Base-by-base conservation (phyloP, 1,284 basidiomycete species). In the Moniliophthora roreri region DNA sequence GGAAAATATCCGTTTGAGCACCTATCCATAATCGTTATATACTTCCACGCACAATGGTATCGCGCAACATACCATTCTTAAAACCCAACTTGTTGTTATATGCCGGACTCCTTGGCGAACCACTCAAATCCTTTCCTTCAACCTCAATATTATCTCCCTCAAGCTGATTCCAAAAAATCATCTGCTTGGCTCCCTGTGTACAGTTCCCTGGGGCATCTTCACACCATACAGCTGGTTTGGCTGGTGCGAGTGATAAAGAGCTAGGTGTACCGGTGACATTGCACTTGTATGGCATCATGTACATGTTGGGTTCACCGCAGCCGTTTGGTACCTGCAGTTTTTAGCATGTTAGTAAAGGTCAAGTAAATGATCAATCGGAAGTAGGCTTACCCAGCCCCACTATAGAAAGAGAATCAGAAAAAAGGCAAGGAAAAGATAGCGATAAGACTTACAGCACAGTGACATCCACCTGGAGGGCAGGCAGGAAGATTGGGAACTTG, bases 401-500 rank as follows among this genome's bases (percentile, higher is more conserved):
- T 51, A 26, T 32, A 8, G 15, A 37, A 2, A 24, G 5, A 37
- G n/a, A n/a, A n/a, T n/a, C n/a, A n/a, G n/a, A n/a, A n/a, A n/a
- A n/a, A n/a, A n/a, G n/a, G n/a, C 40, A 21, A 8, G 24, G 18
- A 2, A 23, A 26, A 9, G 41, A 23, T 15, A 7, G 41, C 20
- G 3, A 44, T 18, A 5, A 20, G 20, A 70, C 76, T 64, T 56
- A 78, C 76, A 59, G 72, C 72, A 64, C 77, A 79, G 40, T 71
- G 77, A 51, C 78, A 80, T 4, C 78, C 78, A 23, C 62, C 76
- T 6, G 63, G 51, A 41, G 78, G 77, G 60, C 78, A 79, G 10
- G 74, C 66, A 41, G 78, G 78, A 61, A 79, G 63, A 15, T 70
- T 66, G n/a, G 77, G 78, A 18, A 80, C 77, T 18, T 74, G 65